Conservation (phyloP, 768 basidiomycete genomes). For the Gymnopilus dilepis region DNA sequence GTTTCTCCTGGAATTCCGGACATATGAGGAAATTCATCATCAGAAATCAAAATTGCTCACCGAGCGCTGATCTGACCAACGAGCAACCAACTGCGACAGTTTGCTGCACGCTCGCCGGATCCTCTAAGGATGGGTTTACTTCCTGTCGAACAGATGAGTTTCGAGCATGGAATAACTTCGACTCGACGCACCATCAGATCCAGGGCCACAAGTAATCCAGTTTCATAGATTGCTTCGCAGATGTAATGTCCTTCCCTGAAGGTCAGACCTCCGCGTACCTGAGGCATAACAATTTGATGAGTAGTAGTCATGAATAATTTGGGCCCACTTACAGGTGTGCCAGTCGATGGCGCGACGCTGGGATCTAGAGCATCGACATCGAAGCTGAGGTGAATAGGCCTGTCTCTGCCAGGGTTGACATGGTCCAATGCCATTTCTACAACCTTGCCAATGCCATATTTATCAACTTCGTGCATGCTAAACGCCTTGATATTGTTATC, state of each 20-base stretch:
- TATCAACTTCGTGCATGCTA: conserved; percentile 92
- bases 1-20: conserved; percentile 43
- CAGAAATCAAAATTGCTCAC: conserved; percentile 45
- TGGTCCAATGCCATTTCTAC: conserved; percentile 96
- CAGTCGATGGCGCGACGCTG: conserved; percentile 93
- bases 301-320: background rate
- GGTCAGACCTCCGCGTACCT: conserved; percentile 93
- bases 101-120: conserved; percentile 74
- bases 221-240: conserved; percentile 91
- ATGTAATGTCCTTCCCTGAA: conserved; percentile 99
- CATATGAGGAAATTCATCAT: conserved; percentile 11
- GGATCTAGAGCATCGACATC: conserved; percentile 97
- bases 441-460: conserved; percentile 91
- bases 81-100: conserved; percentile 93
- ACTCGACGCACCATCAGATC: conserved; percentile 85
- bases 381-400: conserved; percentile 94
- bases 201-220: conserved; percentile 87
- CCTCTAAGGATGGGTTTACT: conserved; percentile 93
- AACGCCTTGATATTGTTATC: conserved; percentile 84
- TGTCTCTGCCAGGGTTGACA: conserved; percentile 83
- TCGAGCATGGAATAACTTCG: conserved; percentile 14
- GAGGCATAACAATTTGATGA: conserved; percentile 3
- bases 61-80: conserved; percentile 80
- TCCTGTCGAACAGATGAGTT: conserved; percentile 56
- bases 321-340: conserved; percentile 73